Percentiles rank a stretch among this genome's conserved stretches.
phyloP scores from a whole-genome alignment of 805 yeast species.

The Sugiyamaella mastotermitis region DNA sequence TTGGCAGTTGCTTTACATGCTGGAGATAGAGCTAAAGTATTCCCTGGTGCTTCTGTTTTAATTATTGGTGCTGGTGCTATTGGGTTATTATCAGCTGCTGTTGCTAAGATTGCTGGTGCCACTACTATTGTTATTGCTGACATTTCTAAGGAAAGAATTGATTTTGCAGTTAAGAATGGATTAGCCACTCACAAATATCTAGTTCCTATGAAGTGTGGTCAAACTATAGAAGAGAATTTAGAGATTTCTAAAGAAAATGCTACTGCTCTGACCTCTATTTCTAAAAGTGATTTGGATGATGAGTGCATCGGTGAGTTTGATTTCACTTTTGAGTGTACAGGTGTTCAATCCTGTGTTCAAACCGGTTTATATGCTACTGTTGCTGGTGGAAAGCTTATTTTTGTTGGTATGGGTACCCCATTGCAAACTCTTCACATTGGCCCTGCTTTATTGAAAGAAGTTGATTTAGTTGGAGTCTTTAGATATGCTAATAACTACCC shows the following conservation, averaged over 20 bases:
- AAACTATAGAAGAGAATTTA: constrained; percentile 48
- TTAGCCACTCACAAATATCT: constrained; percentile 26
- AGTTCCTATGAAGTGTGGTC: constrained; percentile 20
- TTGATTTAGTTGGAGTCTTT: constrained; percentile 30
- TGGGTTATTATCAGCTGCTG: constrained; percentile 65
- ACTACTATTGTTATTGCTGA: constrained; percentile 65
- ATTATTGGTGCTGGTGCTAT: constrained; percentile 51
- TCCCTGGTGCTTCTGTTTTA: constrained; percentile 47
- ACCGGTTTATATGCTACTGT: constrained; percentile 57
- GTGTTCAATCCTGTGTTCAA: constrained; percentile 70
- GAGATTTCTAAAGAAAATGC: constrained; percentile 46
- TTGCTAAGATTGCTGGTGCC: constrained; percentile 66
- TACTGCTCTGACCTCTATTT: constrained; percentile 21
- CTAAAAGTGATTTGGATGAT: constrained; percentile 15
- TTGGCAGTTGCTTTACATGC: constrained; percentile 83
- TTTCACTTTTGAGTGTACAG: constrained; percentile 71
- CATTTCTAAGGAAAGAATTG: constrained; percentile 38
- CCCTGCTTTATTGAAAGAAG: constrained; percentile 27
- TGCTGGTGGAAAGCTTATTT: constrained; percentile 70
- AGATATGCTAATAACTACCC: constrained; percentile 29
- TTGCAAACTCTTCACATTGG: constrained; percentile 29
- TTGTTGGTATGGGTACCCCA: constrained; percentile 78
- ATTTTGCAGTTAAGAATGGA: constrained; percentile 28
- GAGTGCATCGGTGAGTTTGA: constrained; percentile 30
- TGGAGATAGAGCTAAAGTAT: constrained; percentile 52